A percentile compares a stretch with the other conserved stretches of the same genome.
These are phyloP conservation scores for Trametes maxima DNA, from an alignment of 768 basidiomycete species.

Conservation along the genomic window DNA sequence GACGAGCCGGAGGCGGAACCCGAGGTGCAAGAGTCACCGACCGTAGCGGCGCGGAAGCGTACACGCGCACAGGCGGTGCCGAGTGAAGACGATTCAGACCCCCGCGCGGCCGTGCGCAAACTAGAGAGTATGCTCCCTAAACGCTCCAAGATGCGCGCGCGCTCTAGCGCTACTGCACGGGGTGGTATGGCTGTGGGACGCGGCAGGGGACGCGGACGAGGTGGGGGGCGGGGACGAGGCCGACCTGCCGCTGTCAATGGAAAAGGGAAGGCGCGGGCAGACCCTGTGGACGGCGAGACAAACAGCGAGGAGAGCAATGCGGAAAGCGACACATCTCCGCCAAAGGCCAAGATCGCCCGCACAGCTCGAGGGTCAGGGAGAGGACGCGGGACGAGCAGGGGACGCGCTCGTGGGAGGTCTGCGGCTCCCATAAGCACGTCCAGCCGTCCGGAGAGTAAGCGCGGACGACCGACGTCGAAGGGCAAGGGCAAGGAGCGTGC, in stretches of 20 bases:
- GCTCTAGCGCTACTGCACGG: not conserved
- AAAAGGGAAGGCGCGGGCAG: constrained; percentile 16
- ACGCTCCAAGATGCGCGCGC: constrained; percentile 16
- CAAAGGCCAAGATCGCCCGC: constrained; percentile 8
- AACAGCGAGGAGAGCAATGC: constrained; percentile 6
- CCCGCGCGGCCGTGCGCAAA: constrained; percentile 18
- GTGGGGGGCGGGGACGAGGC: constrained; percentile 6
- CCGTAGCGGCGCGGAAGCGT: constrained; percentile 15
- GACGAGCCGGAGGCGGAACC: not conserved
- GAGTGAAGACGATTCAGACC: constrained; percentile 19
- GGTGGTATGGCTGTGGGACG: too few relatives aligned
- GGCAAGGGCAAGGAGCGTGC: constrained; percentile 22
- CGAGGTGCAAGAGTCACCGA: not conserved
- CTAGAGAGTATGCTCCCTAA: constrained; percentile 28
- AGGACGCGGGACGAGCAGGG: constrained; percentile 7
- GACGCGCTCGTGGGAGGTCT: constrained; percentile 9
- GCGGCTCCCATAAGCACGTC: not conserved
- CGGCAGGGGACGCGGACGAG: constrained; percentile 8
- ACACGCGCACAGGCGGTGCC: constrained; percentile 17
- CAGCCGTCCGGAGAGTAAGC: constrained; percentile 16
- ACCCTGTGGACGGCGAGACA: constrained; percentile 1
- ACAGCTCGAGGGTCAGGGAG: not conserved
- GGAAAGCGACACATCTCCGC: constrained; percentile 15
- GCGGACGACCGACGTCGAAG: constrained; percentile 12
- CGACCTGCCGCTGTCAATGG: not conserved